Base-by-base conservation (phyloP, 2,329 filamentous ascomycete species). In the Eurotiales sp. region DNA sequence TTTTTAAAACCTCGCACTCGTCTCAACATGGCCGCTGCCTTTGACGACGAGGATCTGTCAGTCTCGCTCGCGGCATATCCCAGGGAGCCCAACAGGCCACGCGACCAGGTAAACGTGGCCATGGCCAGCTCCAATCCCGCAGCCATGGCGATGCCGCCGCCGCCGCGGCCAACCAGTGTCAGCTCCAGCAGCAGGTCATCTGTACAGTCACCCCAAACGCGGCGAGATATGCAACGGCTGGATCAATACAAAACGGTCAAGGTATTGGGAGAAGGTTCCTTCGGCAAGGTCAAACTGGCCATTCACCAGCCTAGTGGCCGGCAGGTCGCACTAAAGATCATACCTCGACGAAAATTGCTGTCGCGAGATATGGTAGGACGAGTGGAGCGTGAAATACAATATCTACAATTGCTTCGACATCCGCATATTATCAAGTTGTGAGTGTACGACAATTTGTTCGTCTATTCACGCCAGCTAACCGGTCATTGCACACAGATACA, bases 361-460 rank as follows among this genome's bases (percentile, higher is more conserved):
- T 97, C 91, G 61, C 82, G 92, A 64, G 93, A 99, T 72, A 97
- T 99, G 93, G 91, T 95, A 48, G 93, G 93, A 55, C 84, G 93
- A 55, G 95, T 99, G 57, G 93, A 99, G 77, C 84, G 93, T 60
- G 93, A 99, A 77, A 99, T 99, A 61, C 91, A 96, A 70, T 99
- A 99, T 68, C 81, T 99, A 57, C 93, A 99, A 74, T 77, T 99
- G 55, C 79, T 99, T 55, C 85, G 93, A 55, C 93, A 99, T 71
- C 93, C 93, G 36, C 93, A 99, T 72, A 99, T 99, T 68, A 99
- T 99, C 77, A 99, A 99, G 74, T 81, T 99, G 84, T 96, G 78
- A 65, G 81, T 77, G 36, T 29, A 23, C 17, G 46, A 6, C 21
- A 30, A 29, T 27, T 40, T 10, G 30, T 21, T 43, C 3, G 14